phyloP scores from a whole-genome alignment of 805 yeast species.

The Danielozyma ontarioensis region DNA sequence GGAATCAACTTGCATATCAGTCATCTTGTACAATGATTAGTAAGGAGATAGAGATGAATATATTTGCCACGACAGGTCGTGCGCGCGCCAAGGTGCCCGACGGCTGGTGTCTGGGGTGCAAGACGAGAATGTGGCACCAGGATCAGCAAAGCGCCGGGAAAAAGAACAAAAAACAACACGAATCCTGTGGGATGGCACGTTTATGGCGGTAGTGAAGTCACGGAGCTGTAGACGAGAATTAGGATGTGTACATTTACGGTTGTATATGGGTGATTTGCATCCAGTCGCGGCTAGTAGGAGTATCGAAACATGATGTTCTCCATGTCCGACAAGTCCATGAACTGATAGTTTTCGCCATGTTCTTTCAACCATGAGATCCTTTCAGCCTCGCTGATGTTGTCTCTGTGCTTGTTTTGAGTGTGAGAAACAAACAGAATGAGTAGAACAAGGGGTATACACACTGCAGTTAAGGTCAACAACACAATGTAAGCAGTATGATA shows the following conservation, averaged over 20 bases:
- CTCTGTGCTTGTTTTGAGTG: slow-evolving; percentile 50
- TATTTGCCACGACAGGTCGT: neutral
- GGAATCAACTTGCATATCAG: slow-evolving; percentile 37
- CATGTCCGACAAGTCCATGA: slow-evolving; percentile 54
- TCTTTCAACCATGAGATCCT: slow-evolving; percentile 2
- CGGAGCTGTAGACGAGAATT: no score
- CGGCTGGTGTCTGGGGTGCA: no score
- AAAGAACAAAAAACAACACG: no score
- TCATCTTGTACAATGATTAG: neutral
- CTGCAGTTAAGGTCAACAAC: slow-evolving; percentile 4
- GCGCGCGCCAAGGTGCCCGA: neutral
- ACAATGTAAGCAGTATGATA: slow-evolving; percentile 6
- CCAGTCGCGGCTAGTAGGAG: no score
- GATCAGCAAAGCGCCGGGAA: no score
- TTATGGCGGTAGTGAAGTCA: no score
- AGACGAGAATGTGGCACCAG: no score
- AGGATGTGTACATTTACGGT: no score
- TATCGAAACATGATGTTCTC: slow-evolving; percentile 58
- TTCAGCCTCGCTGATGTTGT: slow-evolving; percentile 23
- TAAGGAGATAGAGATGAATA: neutral
- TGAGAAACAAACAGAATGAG: slow-evolving; percentile 39
- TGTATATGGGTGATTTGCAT: no score
- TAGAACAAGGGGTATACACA: slow-evolving; percentile 5
- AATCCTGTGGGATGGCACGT: no score
- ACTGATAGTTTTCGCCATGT: slow-evolving; percentile 29